Conservation (phyloP, 306 rosid genomes). For the Phaseolus lunatus region DNA sequence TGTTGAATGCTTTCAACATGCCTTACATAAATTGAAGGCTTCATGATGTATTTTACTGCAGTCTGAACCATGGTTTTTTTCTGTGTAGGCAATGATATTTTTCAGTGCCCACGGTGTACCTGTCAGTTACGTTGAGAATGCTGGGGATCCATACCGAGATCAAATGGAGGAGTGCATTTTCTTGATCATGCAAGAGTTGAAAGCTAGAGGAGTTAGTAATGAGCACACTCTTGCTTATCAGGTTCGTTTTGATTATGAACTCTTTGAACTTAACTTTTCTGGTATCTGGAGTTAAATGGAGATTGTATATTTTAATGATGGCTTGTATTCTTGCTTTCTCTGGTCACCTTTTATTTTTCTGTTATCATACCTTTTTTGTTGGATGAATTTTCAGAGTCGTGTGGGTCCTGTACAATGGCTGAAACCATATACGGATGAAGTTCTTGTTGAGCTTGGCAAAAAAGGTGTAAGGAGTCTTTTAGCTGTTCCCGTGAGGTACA, state of each 20-base stretch:
- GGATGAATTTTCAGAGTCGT: slow-evolving; percentile 76
- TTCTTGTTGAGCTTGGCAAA: slow-evolving; percentile 95
- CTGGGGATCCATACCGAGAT: slow-evolving; percentile 98
- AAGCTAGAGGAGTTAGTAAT: slow-evolving; percentile 82
- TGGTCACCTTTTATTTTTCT: background rate
- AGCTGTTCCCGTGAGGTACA: slow-evolving; percentile 98
- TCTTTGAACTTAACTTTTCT: slow-evolving; percentile 17
- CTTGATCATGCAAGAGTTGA: slow-evolving; percentile 94
- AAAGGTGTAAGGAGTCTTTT: slow-evolving; percentile 90
- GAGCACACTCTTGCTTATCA: slow-evolving; percentile 96
- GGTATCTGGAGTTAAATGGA: slow-evolving; percentile 10
- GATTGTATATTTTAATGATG: slow-evolving; percentile 11
- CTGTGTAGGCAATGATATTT: slow-evolving; percentile 78
- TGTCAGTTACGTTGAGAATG: slow-evolving; percentile 87
- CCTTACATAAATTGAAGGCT: slow-evolving; percentile 24
- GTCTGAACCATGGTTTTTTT: slow-evolving; percentile 12
- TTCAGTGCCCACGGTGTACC: slow-evolving; percentile 99
- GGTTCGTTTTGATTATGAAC: slow-evolving; percentile 57
- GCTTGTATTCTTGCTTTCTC: slow-evolving; percentile 22
- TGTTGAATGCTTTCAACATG: slow-evolving; percentile 22
- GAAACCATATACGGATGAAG: slow-evolving; percentile 97
- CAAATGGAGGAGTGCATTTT: slow-evolving; percentile 96
- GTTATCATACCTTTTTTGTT: slow-evolving; percentile 40
- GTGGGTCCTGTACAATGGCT: slow-evolving; percentile 99
- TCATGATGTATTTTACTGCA: slow-evolving; percentile 29